Base-by-base conservation (phyloP, 495 filamentous ascomycete species). In the Penicillium pulvis region DNA sequence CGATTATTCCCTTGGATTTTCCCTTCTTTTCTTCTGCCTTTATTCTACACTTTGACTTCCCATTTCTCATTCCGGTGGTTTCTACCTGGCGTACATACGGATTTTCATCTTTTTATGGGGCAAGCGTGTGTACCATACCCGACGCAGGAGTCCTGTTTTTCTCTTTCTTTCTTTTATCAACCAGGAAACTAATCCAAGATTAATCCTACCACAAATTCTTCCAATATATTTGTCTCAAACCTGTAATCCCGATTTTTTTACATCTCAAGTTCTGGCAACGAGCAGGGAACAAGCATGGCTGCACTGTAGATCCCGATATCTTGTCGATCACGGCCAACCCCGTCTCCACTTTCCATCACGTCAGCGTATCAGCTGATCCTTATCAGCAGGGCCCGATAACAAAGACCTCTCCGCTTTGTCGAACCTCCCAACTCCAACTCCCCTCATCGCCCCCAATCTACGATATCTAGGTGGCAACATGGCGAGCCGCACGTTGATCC, bases 401-500 rank as follows among this genome's bases (percentile, higher is more conserved):
- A 17, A 64, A 58, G 57, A 42, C 39, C 44, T 28, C 58, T 61
- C 58, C 62, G 59, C 63, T 65, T 62, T 65, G 63, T 62, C 48
- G 36, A 36, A 49, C 43, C 41, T 33, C 57, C 57, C 59, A 50
- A 50, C 50, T 43, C 26, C 51, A 55, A 45, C 42, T 46, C 54
- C 23, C 51, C 54, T 54, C 46, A 35, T 41, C 33, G 24, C 20
- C 23, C 31, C 35, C 17, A n/a, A 14, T 20, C 42, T 19, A 11
- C 35, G 35, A 47, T 30, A 49, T 19, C 44, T n/a, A n/a, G 39
- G 39, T 41, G 55, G 48, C 63, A 70, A 46, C 52, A 87, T 87
- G 84, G 79, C 73, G 42, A 76, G 67, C 55, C 84, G 82, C 65
- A 84, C 86, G 9, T 61, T 88, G 31, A 85, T 96, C 62, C 91